These are phyloP conservation scores for Metschnikowia cubensis DNA, from an alignment of 805 yeast genomes.

Conservation along the genomic window DNA sequence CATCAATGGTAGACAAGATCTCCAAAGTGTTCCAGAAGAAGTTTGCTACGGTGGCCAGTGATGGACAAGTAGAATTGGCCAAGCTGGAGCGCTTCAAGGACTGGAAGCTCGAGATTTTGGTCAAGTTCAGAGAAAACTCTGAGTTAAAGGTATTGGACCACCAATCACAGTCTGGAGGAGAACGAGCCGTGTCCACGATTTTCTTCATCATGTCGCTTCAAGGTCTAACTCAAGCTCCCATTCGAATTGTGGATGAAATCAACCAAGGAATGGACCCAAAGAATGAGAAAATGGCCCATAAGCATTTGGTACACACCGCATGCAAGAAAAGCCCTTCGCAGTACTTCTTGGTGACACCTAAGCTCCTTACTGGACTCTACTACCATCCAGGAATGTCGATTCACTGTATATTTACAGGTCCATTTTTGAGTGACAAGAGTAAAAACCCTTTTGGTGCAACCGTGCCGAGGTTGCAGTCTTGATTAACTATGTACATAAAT, in stretches of 20 bases:
- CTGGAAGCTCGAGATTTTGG: constrained; percentile 83
- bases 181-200: constrained; percentile 91
- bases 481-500: not conserved
- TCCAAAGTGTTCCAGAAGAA: constrained; percentile 62
- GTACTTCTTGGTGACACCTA: constrained; percentile 91
- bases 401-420: constrained; percentile 64
- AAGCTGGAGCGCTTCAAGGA: constrained; percentile 53
- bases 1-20: constrained; percentile 48
- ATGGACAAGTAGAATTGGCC: constrained; percentile 71
- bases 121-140: constrained; percentile 77
- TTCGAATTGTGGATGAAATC: constrained; percentile 94
- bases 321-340: constrained; percentile 62
- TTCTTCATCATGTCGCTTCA: constrained; percentile 87
- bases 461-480: not conserved
- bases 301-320: constrained; percentile 79
- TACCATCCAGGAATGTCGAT: constrained; percentile 79
- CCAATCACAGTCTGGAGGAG: constrained; percentile 97
- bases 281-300: constrained; percentile 84
- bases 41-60: constrained; percentile 75
- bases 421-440: constrained; percentile 16
- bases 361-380: constrained; percentile 70
- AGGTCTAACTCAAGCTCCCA: constrained; percentile 82
- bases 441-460: not conserved
- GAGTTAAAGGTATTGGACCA: constrained; percentile 69
- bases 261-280: constrained; percentile 98